Evolutionary conservation across 2,329 filamentous ascomycete genomes (phyloP).

Genomic region (Fusarium falciforme): DNA sequence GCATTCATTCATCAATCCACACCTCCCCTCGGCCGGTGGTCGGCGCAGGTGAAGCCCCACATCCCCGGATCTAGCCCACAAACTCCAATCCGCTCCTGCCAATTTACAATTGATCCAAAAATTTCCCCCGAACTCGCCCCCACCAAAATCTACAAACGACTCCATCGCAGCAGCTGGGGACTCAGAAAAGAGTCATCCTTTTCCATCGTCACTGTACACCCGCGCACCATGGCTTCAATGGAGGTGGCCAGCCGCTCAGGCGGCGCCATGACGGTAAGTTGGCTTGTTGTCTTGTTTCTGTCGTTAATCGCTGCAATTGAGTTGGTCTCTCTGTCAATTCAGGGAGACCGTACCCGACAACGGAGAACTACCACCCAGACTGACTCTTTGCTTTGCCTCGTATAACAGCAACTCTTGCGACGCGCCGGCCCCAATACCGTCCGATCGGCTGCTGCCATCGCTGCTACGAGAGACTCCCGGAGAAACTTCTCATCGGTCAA

Average conservation of each 20-base stretch:
- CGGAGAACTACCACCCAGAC: background rate
- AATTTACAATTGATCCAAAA: slow-evolving; percentile 51
- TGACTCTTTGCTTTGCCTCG: slow-evolving; percentile 18
- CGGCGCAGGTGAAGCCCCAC: slow-evolving; percentile 38
- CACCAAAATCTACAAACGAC: slow-evolving; percentile 34
- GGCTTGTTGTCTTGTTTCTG: background rate
- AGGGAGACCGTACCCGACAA: slow-evolving; percentile 1
- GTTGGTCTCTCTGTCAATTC: background rate
- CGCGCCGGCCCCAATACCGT: slow-evolving; percentile 48
- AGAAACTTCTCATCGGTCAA: slow-evolving; percentile 54
- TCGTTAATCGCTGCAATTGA: slow-evolving; percentile 17
- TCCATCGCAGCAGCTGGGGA: slow-evolving; percentile 12
- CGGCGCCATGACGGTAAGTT: slow-evolving; percentile 58
- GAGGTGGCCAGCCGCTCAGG: slow-evolving; percentile 62
- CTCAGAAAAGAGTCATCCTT: slow-evolving; percentile 26
- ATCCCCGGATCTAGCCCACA: slow-evolving; percentile 38
- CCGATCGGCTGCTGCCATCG: slow-evolving; percentile 37
- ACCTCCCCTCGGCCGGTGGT: slow-evolving; percentile 32
- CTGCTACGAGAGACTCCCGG: slow-evolving; percentile 50
- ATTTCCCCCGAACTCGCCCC: slow-evolving; percentile 46
- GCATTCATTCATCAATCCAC: background rate
- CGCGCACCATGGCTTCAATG: slow-evolving; percentile 61
- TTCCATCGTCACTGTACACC: slow-evolving; percentile 26
- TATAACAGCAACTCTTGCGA: slow-evolving; percentile 52
- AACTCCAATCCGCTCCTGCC: slow-evolving; percentile 49